A percentile compares a stretch with the other conserved stretches of the same genome.
Evolutionary conservation across 2,329 filamentous ascomycete genomes (phyloP).

Genomic region (Teratosphaeria viscida): DNA sequence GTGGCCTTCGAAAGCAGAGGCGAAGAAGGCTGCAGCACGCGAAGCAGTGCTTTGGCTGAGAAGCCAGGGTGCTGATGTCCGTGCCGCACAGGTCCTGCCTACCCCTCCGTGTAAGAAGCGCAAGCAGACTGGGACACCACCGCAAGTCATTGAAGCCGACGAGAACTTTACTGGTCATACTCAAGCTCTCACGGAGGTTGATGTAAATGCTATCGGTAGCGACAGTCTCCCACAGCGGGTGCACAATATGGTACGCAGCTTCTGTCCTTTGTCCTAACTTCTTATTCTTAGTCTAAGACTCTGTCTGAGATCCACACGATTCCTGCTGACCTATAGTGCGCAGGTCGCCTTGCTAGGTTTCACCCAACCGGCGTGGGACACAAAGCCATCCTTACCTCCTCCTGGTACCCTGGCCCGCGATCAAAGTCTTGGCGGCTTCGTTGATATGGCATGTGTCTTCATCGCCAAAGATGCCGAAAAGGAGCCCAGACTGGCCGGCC

Average conservation of each 20-base stretch:
- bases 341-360: background rate
- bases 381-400: conserved; percentile 1
- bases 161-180: conserved; percentile 4
- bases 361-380: conserved; percentile 12
- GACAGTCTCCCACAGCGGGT: conserved; percentile 10
- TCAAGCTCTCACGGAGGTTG: conserved; percentile 5
- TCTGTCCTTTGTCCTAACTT: conserved; percentile 7
- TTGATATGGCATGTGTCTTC: conserved; percentile 29
- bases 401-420: background rate
- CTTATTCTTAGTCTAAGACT: background rate
- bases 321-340: background rate
- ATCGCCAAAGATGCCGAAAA: conserved; percentile 6
- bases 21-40: conserved; percentile 31
- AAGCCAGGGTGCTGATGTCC: conserved; percentile 11
- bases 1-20: conserved; percentile 32
- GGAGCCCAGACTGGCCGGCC: conserved; percentile 22
- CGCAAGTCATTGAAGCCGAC: background rate
- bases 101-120: conserved; percentile 4
- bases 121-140: conserved; percentile 2
- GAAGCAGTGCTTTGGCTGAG: conserved; percentile 34
- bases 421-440: conserved; percentile 14
- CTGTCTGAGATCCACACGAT: background rate
- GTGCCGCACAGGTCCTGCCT: conserved; percentile 9
- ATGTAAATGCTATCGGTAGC: background rate
- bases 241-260: conserved; percentile 9